Conservation (phyloP, 1,139 yeast genomes). For the Protomyces inouyei region DNA sequence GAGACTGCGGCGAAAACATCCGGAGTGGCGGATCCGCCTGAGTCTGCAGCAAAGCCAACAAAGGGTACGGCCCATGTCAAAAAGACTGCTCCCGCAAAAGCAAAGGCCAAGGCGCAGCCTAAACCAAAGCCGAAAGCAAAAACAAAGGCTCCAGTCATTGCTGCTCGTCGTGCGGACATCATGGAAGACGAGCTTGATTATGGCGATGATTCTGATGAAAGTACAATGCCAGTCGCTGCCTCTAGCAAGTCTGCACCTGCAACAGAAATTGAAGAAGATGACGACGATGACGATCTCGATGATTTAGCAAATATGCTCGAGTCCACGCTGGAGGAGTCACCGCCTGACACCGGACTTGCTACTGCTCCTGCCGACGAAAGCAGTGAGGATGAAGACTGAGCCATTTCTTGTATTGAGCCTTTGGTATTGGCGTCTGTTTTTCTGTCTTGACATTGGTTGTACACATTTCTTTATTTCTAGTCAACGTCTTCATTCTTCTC, state of each 20-base stretch:
- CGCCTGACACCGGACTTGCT: not conserved
- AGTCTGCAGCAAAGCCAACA: not conserved
- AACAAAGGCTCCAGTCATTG: not conserved
- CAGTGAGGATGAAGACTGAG: conserved; percentile 24
- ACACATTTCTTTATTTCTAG: not conserved
- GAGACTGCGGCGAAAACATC: not conserved
- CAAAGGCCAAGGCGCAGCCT: not conserved
- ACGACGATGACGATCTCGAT: conserved; percentile 16
- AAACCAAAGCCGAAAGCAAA: not conserved
- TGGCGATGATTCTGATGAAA: not conserved
- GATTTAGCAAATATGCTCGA: conserved; percentile 21
- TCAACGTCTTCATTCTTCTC: not conserved
- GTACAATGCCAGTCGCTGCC: not conserved
- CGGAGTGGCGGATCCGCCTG: not conserved
- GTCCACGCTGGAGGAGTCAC: conserved; percentile 22
- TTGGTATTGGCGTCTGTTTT: not conserved
- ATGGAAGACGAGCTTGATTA: not conserved
- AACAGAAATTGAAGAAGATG: conserved; percentile 6
- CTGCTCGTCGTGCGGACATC: not conserved
- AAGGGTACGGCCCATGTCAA: not conserved
- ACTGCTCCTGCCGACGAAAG: conserved; percentile 1
- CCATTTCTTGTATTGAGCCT: not conserved
- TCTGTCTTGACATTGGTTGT: not conserved
- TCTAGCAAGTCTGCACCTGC: not conserved
- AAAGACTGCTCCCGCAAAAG: not conserved